A percentile compares a stretch with the other conserved stretches of the same genome.
phyloP scores from a whole-genome alignment of 208 protist genomes.

The Porcisia deanei region DNA sequence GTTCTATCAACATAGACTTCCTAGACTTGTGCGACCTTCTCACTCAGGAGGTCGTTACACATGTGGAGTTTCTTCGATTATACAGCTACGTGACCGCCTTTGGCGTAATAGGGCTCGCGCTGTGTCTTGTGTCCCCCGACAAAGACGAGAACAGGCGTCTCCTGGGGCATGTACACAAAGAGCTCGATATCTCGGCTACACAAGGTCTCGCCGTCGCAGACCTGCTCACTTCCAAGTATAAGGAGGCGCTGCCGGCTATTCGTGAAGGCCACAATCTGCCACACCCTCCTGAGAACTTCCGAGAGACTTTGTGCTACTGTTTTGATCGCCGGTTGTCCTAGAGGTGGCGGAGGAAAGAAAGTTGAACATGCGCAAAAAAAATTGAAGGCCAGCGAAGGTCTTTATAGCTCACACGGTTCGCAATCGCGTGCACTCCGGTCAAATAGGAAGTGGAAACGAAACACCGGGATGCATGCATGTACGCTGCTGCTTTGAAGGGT shows the following conservation, averaged over 20 bases:
- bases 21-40: slow-evolving; percentile 76
- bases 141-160: slow-evolving; percentile 52
- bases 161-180: slow-evolving; percentile 56
- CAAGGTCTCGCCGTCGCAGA: slow-evolving; percentile 63
- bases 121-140: slow-evolving; percentile 54
- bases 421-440: background rate
- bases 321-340: slow-evolving; percentile 46
- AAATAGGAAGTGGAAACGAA: background rate
- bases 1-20: slow-evolving; percentile 67
- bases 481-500: too few relatives aligned
- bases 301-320: slow-evolving; percentile 49
- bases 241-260: slow-evolving; percentile 35
- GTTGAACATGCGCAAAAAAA: background rate
- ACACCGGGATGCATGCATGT: too few relatives aligned
- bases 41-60: slow-evolving; percentile 65
- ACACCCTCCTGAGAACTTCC: slow-evolving; percentile 44
- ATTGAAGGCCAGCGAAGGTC: background rate
- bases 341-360: background rate
- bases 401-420: background rate
- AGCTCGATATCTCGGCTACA: slow-evolving; percentile 66
- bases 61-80: slow-evolving; percentile 84
- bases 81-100: slow-evolving; percentile 65
- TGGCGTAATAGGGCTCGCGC: slow-evolving; percentile 58
- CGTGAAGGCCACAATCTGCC: slow-evolving; percentile 27
- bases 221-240: slow-evolving; percentile 70